These are phyloP conservation scores for Phalaenopsis aphrodite DNA, from an alignment of 106 monocot species.

Conservation along the genomic window DNA sequence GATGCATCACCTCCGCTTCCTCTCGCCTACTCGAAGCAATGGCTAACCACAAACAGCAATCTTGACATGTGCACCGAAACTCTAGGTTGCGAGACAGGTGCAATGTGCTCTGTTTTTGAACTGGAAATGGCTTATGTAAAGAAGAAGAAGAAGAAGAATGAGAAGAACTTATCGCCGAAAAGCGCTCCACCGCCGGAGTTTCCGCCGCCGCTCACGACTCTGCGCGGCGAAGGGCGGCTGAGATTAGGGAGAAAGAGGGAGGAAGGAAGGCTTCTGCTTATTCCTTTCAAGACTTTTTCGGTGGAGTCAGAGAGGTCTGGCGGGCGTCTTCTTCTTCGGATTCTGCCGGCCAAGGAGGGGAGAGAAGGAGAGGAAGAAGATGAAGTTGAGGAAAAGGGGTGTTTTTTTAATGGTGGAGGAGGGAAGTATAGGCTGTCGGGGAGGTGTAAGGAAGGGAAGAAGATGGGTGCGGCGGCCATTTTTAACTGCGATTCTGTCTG, in stretches of 20 bases:
- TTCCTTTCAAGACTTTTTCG: conserved; percentile 2
- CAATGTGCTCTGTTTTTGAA: not conserved
- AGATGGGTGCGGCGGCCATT: not conserved
- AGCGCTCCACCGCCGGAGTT: not conserved
- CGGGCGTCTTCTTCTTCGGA: conserved; percentile 5
- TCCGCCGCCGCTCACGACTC: conserved; percentile 9
- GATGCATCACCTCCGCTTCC: not conserved
- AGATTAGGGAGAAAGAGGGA: conserved; percentile 1
- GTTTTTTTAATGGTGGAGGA: not conserved
- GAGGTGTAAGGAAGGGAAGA: conserved; percentile 12
- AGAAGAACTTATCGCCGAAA: not conserved
- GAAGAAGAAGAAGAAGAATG: not conserved
- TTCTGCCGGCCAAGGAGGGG: not conserved
- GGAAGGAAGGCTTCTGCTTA: conserved; percentile 12
- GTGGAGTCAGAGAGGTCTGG: conserved; percentile 6
- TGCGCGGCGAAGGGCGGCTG: not conserved
- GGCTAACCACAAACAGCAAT: not conserved
- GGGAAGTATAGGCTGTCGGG: conserved; percentile 1
- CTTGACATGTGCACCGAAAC: conserved; percentile 2
- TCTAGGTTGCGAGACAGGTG: conserved; percentile 2
- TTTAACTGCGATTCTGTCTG: conserved; percentile 1
- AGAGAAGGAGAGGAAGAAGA: not conserved
- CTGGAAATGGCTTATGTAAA: not conserved
- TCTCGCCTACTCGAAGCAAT: not conserved
- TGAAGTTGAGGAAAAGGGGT: not conserved